Conservation (phyloP, 345 rosid genomes). For the Gossypium anomalum region DNA sequence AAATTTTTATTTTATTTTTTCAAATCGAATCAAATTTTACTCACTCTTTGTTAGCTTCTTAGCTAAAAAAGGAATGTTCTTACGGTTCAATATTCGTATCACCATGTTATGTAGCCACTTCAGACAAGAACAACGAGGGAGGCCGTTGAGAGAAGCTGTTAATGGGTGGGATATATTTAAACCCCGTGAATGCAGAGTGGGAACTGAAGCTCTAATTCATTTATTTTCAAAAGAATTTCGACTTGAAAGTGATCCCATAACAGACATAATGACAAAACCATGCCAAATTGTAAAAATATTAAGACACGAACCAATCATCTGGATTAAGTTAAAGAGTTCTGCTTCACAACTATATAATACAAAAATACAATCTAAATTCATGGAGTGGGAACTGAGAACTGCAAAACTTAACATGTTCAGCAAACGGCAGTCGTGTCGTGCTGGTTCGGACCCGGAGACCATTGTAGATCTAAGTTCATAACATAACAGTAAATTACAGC, state of each 20-base stretch:
- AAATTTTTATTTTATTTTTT: too few relatives aligned
- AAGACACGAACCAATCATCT: too few relatives aligned
- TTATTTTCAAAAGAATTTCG: too few relatives aligned
- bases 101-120: not conserved
- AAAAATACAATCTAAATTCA: too few relatives aligned
- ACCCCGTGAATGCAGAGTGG: conserved; percentile 4
- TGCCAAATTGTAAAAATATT: too few relatives aligned
- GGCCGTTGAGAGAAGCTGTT: not conserved
- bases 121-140: not conserved
- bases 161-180: not conserved
- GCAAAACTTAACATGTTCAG: not conserved
- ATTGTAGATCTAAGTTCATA: not conserved
- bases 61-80: not conserved
- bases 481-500: conserved; percentile 27
- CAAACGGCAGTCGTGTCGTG: not conserved
- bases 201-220: not conserved
- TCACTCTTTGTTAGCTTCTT: too few relatives aligned
- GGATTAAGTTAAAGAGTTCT: too few relatives aligned
- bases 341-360: too few relatives aligned
- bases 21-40: too few relatives aligned
- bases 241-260: not conserved
- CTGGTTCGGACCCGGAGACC: not conserved
- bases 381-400: not conserved
- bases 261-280: not conserved
- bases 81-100: not conserved